Conservation (phyloP, 192 early-diverging fungal genomes). For the Backusella sp. region DNA sequence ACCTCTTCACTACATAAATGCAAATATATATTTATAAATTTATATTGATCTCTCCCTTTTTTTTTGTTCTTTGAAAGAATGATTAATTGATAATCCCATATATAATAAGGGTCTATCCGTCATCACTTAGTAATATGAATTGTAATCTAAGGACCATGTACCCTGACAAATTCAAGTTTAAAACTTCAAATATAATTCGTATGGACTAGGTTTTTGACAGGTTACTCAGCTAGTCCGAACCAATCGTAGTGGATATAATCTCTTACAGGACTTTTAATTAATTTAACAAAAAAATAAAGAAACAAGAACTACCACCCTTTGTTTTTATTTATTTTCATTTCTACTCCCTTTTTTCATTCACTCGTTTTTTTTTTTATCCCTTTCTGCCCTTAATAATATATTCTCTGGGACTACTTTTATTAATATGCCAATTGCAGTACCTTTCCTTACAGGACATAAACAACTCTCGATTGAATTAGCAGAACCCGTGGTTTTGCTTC, state of each 20-base stretch:
- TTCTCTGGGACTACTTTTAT: not conserved
- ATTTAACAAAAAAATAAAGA: not conserved
- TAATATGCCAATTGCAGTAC: slow-evolving; percentile 20
- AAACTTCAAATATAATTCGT: not conserved
- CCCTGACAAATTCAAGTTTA: not conserved
- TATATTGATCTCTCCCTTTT: not conserved
- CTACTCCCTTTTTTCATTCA: not conserved
- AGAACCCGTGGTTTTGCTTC: slow-evolving; percentile 25
- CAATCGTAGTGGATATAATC: not conserved
- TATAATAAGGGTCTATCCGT: not conserved
- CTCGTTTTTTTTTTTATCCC: not conserved
- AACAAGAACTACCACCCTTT: not conserved
- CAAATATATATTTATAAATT: not conserved
- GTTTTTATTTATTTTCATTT: not conserved
- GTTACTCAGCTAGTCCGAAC: not conserved
- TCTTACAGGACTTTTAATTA: not conserved
- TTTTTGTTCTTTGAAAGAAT: not conserved
- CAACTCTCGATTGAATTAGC: slow-evolving; percentile 37
- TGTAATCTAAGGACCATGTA: not conserved
- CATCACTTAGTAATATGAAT: not conserved
- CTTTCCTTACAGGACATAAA: slow-evolving; percentile 14
- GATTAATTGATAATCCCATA: not conserved
- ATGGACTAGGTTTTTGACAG: not conserved
- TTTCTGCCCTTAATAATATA: not conserved
- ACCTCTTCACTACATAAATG: not conserved